These are phyloP conservation scores for Calonectria pauciramosa DNA, from an alignment of 2,329 filamentous ascomycete genomes.

Conservation along the genomic window DNA sequence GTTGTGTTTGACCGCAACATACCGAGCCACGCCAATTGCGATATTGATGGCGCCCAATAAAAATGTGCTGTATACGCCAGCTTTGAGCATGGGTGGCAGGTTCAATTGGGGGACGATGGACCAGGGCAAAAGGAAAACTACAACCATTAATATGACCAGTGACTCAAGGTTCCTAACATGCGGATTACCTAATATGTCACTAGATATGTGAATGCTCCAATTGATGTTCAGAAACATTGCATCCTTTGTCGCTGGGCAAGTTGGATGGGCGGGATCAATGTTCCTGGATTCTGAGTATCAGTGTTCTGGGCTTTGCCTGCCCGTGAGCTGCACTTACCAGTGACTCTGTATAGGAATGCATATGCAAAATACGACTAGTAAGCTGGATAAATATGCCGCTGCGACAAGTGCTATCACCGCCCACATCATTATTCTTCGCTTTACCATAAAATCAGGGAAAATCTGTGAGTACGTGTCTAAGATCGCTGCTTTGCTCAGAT, in stretches of 20 bases:
- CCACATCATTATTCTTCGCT: not conserved
- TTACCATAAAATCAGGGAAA: not conserved
- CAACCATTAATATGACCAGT: not conserved
- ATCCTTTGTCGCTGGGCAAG: not conserved
- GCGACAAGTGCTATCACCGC: not conserved
- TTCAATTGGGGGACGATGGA: not conserved
- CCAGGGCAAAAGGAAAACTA: not conserved
- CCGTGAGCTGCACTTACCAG: not conserved
- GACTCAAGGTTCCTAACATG: rapidly evolving
- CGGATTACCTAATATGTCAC: not conserved
- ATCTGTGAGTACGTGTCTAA: not conserved
- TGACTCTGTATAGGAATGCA: not conserved
- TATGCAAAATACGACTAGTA: not conserved
- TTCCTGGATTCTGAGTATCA: not conserved
- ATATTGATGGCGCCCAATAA: not conserved
- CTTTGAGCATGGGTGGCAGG: not conserved
- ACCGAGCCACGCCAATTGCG: not conserved
- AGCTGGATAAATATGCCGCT: not conserved
- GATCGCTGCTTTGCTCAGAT: not conserved
- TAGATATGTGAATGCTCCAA: not conserved
- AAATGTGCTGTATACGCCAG: not conserved
- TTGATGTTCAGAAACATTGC: not conserved
- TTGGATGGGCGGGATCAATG: not conserved
- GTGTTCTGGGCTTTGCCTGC: not conserved
- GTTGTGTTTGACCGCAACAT: not conserved